Conservation (phyloP, 306 rosid genomes). For the Lathyrus sativus region DNA sequence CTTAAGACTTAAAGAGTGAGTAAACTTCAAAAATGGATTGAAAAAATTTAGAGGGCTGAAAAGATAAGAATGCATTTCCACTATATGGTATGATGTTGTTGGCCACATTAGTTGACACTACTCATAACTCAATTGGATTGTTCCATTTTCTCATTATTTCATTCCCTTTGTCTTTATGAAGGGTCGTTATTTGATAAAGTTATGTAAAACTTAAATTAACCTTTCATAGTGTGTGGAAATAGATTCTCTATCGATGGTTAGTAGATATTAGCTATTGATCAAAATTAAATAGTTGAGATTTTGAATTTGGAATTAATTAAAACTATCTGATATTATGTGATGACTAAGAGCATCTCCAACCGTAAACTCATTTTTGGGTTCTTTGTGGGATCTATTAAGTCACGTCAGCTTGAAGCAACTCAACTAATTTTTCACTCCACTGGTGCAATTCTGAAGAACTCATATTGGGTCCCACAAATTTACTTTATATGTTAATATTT, state of each 20-base stretch:
- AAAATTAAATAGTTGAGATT: neutral
- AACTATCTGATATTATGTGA: too few species aligned
- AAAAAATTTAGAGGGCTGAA: constrained; percentile 36
- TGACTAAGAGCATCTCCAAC: too few species aligned
- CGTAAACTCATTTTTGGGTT: too few species aligned
- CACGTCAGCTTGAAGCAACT: too few species aligned
- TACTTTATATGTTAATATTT: too few species aligned
- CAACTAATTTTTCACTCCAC: too few species aligned
- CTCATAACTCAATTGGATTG: constrained; percentile 51
- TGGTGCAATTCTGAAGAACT: too few species aligned
- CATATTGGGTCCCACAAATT: too few species aligned
- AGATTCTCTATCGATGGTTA: neutral
- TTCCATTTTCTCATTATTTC: constrained; percentile 4
- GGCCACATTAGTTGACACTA: constrained; percentile 64
- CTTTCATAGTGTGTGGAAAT: constrained; percentile 1
- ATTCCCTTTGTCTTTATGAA: neutral
- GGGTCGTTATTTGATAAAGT: constrained; percentile 2
- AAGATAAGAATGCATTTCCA: constrained; percentile 60
- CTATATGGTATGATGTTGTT: constrained; percentile 69
- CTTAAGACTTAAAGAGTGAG: constrained; percentile 10
- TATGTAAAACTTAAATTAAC: constrained; percentile 13
- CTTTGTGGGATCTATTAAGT: too few species aligned
- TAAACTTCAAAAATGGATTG: constrained; percentile 38
- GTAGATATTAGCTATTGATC: neutral
- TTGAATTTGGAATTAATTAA: neutral